Conservation (phyloP, 2,329 filamentous ascomycete genomes). For the Phoma sp. region DNA sequence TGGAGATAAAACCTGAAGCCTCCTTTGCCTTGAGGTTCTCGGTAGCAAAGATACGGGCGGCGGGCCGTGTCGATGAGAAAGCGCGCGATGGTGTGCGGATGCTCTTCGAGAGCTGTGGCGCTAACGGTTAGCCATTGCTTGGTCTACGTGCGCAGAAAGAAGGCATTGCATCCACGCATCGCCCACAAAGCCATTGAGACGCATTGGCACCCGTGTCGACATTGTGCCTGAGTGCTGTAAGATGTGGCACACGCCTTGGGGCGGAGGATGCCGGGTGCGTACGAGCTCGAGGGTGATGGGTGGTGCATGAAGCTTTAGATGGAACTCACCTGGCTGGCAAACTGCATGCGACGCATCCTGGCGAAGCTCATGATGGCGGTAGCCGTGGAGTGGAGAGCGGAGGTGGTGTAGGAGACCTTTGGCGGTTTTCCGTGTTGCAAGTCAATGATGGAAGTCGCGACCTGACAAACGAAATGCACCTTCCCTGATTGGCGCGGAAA, state of each 20-base stretch:
- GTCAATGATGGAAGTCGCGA: constrained; percentile 34
- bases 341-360: constrained; percentile 49
- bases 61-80: constrained; percentile 87
- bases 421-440: constrained; percentile 33
- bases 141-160: background rate
- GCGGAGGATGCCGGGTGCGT: constrained; percentile 33
- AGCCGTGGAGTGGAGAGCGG: constrained; percentile 39
- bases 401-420: constrained; percentile 27
- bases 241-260: constrained; percentile 36
- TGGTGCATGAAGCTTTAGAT: constrained; percentile 19
- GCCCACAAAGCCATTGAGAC: constrained; percentile 6
- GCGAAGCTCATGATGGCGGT: constrained; percentile 49
- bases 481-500: constrained; percentile 36
- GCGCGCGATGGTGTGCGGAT: constrained; percentile 72
- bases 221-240: constrained; percentile 22
- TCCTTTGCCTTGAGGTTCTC: constrained; percentile 90
- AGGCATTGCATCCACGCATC: background rate
- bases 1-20: constrained; percentile 83
- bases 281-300: constrained; percentile 19
- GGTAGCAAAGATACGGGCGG: constrained; percentile 85
- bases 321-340: constrained; percentile 49
- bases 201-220: constrained; percentile 1
- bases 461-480: constrained; percentile 28
- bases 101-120: constrained; percentile 67
- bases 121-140: constrained; percentile 41